phyloP scores from a whole-genome alignment of 1,284 basidiomycete species.

The Cryptococcus neoformans region DNA sequence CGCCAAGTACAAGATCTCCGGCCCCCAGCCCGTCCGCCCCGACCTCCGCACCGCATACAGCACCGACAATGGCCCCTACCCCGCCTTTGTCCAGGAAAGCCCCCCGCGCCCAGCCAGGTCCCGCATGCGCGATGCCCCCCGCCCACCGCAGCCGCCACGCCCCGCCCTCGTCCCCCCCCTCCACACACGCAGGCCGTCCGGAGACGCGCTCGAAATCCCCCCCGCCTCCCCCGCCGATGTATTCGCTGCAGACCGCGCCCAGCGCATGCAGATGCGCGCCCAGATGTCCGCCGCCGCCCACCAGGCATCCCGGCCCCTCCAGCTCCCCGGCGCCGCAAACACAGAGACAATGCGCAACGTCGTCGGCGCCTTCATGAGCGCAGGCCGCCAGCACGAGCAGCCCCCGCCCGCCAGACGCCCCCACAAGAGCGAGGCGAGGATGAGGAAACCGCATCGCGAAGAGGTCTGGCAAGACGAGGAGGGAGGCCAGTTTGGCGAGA shows the following conservation, averaged over 20 bases:
- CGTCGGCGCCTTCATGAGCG: slow-evolving; percentile 42
- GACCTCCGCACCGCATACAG: slow-evolving; percentile 12
- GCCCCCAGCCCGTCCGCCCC: slow-evolving; percentile 23
- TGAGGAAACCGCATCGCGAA: slow-evolving; percentile 15
- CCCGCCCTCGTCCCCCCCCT: slow-evolving; percentile 15
- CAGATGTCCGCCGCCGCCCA: slow-evolving; percentile 24
- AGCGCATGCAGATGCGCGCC: slow-evolving; percentile 33
- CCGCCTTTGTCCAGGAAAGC: slow-evolving; percentile 5
- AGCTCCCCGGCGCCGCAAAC: slow-evolving; percentile 13
- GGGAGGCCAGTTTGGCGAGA: slow-evolving; percentile 44
- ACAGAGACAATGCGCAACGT: slow-evolving; percentile 28
- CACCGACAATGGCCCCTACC: slow-evolving; percentile 20
- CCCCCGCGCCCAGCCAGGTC: slow-evolving; percentile 4
- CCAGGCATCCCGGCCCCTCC: slow-evolving; percentile 17
- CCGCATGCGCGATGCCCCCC: slow-evolving; percentile 1
- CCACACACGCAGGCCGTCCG: slow-evolving; percentile 14
- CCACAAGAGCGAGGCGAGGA: slow-evolving; percentile 20
- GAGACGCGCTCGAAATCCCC: slow-evolving; percentile 11
- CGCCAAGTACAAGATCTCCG: slow-evolving; percentile 34
- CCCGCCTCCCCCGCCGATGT: slow-evolving; percentile 37
- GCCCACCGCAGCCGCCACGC: slow-evolving; percentile 1
- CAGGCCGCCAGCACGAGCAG: slow-evolving; percentile 18
- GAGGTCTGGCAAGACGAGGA: slow-evolving; percentile 26
- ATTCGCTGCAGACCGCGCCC: slow-evolving; percentile 37
- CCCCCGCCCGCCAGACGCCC: slow-evolving; percentile 13